These are phyloP conservation scores for Leptodermis oblonga DNA, from an alignment of 257 asterid species.

Conservation along the genomic window DNA sequence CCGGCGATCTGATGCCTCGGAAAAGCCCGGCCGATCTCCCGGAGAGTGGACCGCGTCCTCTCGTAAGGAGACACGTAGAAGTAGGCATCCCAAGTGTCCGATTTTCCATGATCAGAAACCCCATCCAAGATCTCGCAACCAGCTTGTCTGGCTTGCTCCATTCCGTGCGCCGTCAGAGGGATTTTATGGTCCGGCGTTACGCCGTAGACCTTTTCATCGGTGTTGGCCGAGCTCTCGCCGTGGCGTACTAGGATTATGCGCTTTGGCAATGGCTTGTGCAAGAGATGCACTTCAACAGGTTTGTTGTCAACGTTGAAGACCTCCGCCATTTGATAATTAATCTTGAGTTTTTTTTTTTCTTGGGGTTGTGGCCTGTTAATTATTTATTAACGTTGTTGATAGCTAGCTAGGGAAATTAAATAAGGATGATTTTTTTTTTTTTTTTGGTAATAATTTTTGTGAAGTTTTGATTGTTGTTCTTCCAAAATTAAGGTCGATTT, in stretches of 20 bases:
- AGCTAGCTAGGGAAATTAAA: too few species aligned
- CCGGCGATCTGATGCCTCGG: background rate
- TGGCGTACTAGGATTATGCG: slow-evolving; percentile 36
- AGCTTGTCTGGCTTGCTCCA: slow-evolving; percentile 22
- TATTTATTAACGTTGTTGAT: too few species aligned
- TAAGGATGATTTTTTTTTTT: too few species aligned
- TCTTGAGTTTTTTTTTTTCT: too few species aligned
- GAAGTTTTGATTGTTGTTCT: too few species aligned
- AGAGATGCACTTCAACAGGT: background rate
- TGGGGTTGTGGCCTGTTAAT: too few species aligned
- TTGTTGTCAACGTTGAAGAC: background rate
- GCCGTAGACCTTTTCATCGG: slow-evolving; percentile 12
- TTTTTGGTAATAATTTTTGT: too few species aligned
- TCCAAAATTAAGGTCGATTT: too few species aligned
- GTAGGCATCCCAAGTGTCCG: background rate
- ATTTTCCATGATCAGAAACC: background rate
- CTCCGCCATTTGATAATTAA: too few species aligned
- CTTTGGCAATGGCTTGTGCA: slow-evolving; percentile 15
- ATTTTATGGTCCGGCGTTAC: slow-evolving; percentile 24
- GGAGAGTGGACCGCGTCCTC: background rate
- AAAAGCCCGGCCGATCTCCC: background rate
- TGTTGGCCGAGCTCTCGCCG: slow-evolving; percentile 29
- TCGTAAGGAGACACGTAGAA: background rate
- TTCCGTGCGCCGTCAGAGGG: slow-evolving; percentile 20
- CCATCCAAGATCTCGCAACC: slow-evolving; percentile 9